Evolutionary conservation across 2,329 filamentous ascomycete genomes (phyloP).

Genomic region (Calonectria leucothoes): DNA sequence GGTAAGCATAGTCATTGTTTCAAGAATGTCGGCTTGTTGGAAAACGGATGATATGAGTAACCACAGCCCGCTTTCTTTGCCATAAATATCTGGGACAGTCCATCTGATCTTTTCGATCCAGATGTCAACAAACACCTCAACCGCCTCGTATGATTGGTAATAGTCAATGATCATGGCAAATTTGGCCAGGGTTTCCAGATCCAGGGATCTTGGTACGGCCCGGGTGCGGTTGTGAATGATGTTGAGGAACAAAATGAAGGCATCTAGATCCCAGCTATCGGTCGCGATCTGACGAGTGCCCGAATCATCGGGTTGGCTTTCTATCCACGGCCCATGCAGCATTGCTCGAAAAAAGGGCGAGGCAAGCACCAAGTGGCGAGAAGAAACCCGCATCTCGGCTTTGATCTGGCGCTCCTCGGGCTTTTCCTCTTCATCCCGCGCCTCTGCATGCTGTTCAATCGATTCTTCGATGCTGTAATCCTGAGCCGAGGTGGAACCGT

Average conservation of each 20-base stretch:
- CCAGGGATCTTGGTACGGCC: rapidly evolving
- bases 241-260: not conserved
- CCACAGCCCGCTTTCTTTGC: not conserved
- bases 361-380: not conserved
- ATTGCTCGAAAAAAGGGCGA: not conserved
- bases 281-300: not conserved
- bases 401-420: not conserved
- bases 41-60: constrained; percentile 10
- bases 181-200: not conserved
- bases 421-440: not conserved
- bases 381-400: not conserved
- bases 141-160: constrained; percentile 8
- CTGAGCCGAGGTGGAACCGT: not conserved
- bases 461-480: not conserved
- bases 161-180: constrained; percentile 21
- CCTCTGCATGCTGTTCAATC: not conserved
- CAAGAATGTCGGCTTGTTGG: not conserved
- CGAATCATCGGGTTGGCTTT: not conserved
- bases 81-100: not conserved
- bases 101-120: constrained; percentile 7
- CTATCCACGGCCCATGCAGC: not conserved
- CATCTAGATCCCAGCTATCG: not conserved
- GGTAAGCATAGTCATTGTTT: constrained; percentile 8
- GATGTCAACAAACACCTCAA: not conserved
- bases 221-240: not conserved